Base-by-base conservation (phyloP, 2,329 filamentous ascomycete species). In the Hirsutella thompsonii region DNA sequence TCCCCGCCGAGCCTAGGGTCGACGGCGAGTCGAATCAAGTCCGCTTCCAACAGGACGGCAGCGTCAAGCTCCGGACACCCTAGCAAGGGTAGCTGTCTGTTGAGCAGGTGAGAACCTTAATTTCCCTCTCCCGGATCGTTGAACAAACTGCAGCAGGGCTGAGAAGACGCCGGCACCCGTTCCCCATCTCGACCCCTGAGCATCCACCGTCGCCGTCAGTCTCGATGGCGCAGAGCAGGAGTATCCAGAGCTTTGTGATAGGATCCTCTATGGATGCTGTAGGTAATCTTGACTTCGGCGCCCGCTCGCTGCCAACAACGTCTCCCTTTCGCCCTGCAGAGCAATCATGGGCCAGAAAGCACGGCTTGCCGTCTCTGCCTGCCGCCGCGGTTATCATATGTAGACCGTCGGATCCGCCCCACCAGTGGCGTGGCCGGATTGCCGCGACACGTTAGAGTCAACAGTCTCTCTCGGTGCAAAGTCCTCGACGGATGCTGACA, bases 61-160 rank as follows among this genome's bases (percentile, higher is more conserved):
- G 20, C 20, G 28, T 19, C 37, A 39, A 30, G 41, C 9, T 35
- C n/a, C 37, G n/a, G 32, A 37, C 32, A 39, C 14, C 23, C 23
- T 26, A 26, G 11, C 23, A 19, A 20, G 36, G 40, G 36, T 42
- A 29, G 36, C 36, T 35, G 26, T 10, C 16, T 8, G 30, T 18
- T 16, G 14, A 34, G 30, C 28, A 23, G 34, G 52, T 54, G 52
- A 54, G 52, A 54, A 54, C 52, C 52, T 54, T 54, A 54, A 47
- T 52, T 34, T 10, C 49, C 37, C 36, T 44, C 45, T 44, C 46
- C 45, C 50, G 29, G 28, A 36, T 35, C 21, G 16, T n/a, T 30
- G 23, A 36, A 42, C 21, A 41, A 11, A 18, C 13, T 11, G 37
- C 37, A 34, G 18, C 23, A 37, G 36, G 36, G 37, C 39, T 42